Base-by-base conservation (phyloP, 495 filamentous ascomycete species). In the Hypoxylon crocopeplum region DNA sequence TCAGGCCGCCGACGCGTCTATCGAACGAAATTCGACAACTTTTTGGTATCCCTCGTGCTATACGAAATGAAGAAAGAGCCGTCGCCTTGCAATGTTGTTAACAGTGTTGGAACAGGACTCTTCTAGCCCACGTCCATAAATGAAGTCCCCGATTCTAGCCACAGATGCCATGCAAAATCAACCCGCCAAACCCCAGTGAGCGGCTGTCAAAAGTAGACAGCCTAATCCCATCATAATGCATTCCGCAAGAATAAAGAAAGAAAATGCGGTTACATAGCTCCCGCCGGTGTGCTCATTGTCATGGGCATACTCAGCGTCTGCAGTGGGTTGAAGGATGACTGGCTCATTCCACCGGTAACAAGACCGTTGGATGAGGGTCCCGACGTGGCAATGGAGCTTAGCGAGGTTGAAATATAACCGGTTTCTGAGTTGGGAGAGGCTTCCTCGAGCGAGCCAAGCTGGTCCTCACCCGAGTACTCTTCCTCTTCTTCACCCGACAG, bases 401-500 rank as follows among this genome's bases (percentile, higher is more conserved):
- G 69, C 3, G 79, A 77, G 7, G 70, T 64, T 1, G 73, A 69
- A 4, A 81, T 66, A 57, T 83, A 85, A 33, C 79, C 81, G 53
- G 75, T 72, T 45, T 84, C 83, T 0, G 84, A 86, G 11, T 82
- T 82, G 4, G 88, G 88, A 3, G 87, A 89, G 19, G 86, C 87
- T 34, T 93, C 90, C 59, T 88, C 88, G 17, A 90, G 79, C 24
- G 89, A 87, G 24, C 85, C 86, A 38, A 89, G 86, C 12, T 91
- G 86, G 59, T 92, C 87, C 69, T 83, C 82, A 48, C 80, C 77
- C 7, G 82, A 82, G 64, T 79, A 82, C 44, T 91, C 86, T 62
- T 92, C 90, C 59, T 89, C 77, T 17, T 93, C 89, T 62, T 96
- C 91, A 29, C 92, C 93, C 1, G 77, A 80, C 24, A 77, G 61